These are phyloP conservation scores for Aegilops tauschii DNA, from an alignment of 176 grass and related monocot genomes.

Conservation along the genomic window DNA sequence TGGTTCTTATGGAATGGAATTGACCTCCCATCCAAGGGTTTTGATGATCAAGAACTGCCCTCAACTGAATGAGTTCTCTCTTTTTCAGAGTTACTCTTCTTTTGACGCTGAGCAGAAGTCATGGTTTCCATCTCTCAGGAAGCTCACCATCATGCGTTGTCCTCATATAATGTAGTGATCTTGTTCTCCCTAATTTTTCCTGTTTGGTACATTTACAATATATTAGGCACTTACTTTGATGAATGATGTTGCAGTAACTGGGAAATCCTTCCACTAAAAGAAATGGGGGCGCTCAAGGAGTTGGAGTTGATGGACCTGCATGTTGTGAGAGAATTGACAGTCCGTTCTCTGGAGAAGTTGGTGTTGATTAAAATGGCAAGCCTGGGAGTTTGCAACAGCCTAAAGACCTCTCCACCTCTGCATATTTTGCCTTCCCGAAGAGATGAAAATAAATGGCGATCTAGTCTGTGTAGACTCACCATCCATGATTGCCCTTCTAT, in stretches of 20 bases:
- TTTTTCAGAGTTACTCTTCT: neutral
- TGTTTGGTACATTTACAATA: too few relatives aligned
- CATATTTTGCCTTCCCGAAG: neutral
- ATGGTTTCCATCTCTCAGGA: conserved; percentile 17
- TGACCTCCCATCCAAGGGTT: conserved; percentile 6
- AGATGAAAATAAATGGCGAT: neutral
- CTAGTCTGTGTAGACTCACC: neutral
- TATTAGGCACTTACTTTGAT: neutral
- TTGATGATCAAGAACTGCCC: conserved; percentile 8
- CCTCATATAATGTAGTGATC: neutral
- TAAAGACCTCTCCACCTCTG: neutral
- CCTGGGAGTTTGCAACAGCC: conserved; percentile 19
- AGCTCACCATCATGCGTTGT: conserved; percentile 24
- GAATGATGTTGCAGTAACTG: neutral
- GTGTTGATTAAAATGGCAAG: conserved; percentile 12
- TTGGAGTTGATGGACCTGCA: conserved; percentile 24
- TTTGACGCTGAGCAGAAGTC: neutral
- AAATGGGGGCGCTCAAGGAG: conserved; percentile 2
- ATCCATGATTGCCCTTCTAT: conserved; percentile 15
- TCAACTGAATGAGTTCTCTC: conserved; percentile 6
- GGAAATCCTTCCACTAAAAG: neutral
- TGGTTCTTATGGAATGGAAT: neutral
- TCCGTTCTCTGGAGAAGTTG: conserved; percentile 39
- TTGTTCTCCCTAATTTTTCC: neutral
- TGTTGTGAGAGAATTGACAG: neutral